These are phyloP conservation scores for Cystobasidiaceae sp. DNA, from an alignment of 1,284 basidiomycete species.

Conservation along the genomic window DNA sequence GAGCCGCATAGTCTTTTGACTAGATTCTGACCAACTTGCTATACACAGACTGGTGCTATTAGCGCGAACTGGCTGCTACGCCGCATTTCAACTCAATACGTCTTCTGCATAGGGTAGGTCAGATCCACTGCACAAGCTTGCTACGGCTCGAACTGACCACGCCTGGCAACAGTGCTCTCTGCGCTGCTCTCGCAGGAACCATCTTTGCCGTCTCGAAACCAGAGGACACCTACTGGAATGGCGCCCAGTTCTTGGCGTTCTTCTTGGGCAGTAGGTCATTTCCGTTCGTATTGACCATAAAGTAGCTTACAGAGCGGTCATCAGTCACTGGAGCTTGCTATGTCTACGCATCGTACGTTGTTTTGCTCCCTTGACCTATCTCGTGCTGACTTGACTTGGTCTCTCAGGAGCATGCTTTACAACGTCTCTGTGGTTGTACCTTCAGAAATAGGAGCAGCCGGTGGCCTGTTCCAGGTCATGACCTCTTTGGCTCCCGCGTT, in stretches of 20 bases:
- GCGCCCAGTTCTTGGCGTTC: conserved; percentile 40
- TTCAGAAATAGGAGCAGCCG: conserved; percentile 22
- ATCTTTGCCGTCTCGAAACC: conserved; percentile 41
- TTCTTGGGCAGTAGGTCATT: conserved; percentile 31
- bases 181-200: conserved; percentile 36
- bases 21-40: conserved; percentile 31
- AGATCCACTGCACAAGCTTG: background rate
- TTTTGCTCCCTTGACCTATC: background rate
- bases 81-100: conserved; percentile 1
- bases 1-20: no score
- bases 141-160: background rate
- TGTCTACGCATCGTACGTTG: conserved; percentile 16
- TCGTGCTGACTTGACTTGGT: background rate
- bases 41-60: conserved; percentile 41
- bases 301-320: no score
- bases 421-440: conserved; percentile 23
- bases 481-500: conserved; percentile 23
- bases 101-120: conserved; percentile 17
- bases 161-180: background rate
- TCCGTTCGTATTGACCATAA: no score
- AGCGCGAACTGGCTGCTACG: conserved; percentile 27
- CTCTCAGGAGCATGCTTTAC: conserved; percentile 25
- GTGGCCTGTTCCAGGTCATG: conserved; percentile 30
- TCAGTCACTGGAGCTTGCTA: conserved; percentile 28
- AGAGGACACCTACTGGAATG: conserved; percentile 42